Percentiles rank a stretch among this genome's conserved stretches.
Evolutionary conservation across 2,329 filamentous ascomycete species (phyloP).

Genomic region (Aspergillus fijiensis): DNA sequence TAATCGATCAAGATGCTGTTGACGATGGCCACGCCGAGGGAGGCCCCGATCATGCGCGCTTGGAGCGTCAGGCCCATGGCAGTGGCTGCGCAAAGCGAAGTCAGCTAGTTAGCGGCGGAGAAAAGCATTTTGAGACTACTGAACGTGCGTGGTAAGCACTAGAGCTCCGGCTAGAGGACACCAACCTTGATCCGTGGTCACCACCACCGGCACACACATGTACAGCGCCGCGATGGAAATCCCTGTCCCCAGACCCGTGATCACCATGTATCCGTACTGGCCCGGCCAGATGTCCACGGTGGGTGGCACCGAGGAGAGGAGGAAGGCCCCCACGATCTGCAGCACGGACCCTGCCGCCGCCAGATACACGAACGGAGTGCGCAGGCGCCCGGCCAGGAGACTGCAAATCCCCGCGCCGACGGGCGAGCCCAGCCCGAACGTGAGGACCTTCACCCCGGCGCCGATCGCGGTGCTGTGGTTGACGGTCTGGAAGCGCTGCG

Average conservation of each 20-base stretch:
- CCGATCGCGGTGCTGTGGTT: constrained; percentile 18
- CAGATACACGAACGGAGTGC: constrained; percentile 17
- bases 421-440: constrained; percentile 18
- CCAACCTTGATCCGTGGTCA: constrained; percentile 21
- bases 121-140: too few relatives aligned
- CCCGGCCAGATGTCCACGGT: constrained; percentile 21
- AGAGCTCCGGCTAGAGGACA: not conserved
- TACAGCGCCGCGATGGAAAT: constrained; percentile 16
- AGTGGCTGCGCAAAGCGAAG: constrained; percentile 19
- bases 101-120: not conserved
- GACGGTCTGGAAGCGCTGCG: constrained; percentile 26
- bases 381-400: constrained; percentile 11
- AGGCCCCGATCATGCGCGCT: constrained; percentile 41
- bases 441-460: constrained; percentile 22
- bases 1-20: constrained; percentile 25
- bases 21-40: constrained; percentile 39
- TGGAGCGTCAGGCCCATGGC: constrained; percentile 41
- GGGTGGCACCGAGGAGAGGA: constrained; percentile 13
- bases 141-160: not conserved
- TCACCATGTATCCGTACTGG: constrained; percentile 20
- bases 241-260: constrained; percentile 18
- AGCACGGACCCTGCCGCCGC: constrained; percentile 14
- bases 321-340: constrained; percentile 19
- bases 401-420: constrained; percentile 18
- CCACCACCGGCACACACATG: constrained; percentile 18